Evolutionary conservation across 495 filamentous ascomycete genomes (phyloP).

Genomic region (Penicillium simplicissimum): DNA sequence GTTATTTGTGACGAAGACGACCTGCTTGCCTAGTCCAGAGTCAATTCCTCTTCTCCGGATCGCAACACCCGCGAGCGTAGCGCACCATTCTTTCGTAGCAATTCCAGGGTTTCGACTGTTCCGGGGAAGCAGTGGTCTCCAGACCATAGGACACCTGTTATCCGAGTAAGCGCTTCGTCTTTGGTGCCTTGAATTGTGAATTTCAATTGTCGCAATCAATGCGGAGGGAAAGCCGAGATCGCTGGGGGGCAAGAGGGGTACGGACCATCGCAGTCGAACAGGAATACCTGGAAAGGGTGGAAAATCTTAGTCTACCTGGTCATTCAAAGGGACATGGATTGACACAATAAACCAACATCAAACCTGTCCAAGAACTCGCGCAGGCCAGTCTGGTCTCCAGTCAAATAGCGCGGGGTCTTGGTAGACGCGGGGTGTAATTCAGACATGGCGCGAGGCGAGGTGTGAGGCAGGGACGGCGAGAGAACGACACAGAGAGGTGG

Average conservation of each 20-base stretch:
- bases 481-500: neutral
- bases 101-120: conserved; percentile 76
- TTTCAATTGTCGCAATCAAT: neutral
- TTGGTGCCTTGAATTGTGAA: conserved; percentile 8
- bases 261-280: conserved; percentile 97
- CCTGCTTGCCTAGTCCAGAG: conserved; percentile 69
- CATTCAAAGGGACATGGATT: neutral
- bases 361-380: conserved; percentile 83
- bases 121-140: conserved; percentile 85
- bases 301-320: neutral
- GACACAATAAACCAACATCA: conserved; percentile 63
- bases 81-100: conserved; percentile 75
- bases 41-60: neutral
- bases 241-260: conserved; percentile 10
- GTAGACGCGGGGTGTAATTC: conserved; percentile 30
- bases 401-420: conserved; percentile 67
- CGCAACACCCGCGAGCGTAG: no score
- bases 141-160: conserved; percentile 89
- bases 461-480: neutral
- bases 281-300: conserved; percentile 65
- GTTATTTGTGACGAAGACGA: conserved; percentile 98
- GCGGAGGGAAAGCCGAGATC: conserved; percentile 16
- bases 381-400: conserved; percentile 72
- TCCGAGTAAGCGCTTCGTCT: conserved; percentile 29
- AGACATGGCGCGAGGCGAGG: conserved; percentile 21